Percentiles rank a stretch among this genome's conserved stretches.
Conservation (phyloP, 2,329 filamentous ascomycete genomes). For the Hymenoscyphus linearis region DNA sequence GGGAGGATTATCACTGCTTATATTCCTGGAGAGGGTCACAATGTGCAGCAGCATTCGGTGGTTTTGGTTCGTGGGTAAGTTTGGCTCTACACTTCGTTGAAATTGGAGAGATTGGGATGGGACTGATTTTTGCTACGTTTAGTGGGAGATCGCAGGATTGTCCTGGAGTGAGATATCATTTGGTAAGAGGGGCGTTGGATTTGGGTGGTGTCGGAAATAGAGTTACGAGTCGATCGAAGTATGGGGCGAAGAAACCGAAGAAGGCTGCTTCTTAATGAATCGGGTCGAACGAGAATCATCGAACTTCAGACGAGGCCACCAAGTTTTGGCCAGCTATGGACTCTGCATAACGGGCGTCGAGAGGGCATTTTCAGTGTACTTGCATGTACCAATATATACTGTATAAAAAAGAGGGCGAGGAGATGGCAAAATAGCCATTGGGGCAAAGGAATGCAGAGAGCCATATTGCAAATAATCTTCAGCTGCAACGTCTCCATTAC, state of each 20-base stretch:
- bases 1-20: conserved; percentile 87
- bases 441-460: not conserved
- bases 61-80: conserved; percentile 76
- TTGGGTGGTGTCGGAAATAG: conserved; percentile 87
- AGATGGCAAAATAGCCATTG: not conserved
- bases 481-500: too few species aligned
- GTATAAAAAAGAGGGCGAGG: conserved; percentile 1
- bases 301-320: not conserved
- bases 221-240: conserved; percentile 85
- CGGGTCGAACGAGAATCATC: not conserved
- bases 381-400: conserved; percentile 1
- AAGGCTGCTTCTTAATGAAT: conserved; percentile 42
- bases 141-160: conserved; percentile 86
- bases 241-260: conserved; percentile 98
- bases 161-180: conserved; percentile 93
- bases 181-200: conserved; percentile 88
- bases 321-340: not conserved
- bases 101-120: not conserved
- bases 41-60: conserved; percentile 97
- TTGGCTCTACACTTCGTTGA: not conserved
- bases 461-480: too few species aligned
- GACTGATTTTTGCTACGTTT: not conserved
- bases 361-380: not conserved
- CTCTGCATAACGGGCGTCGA: not conserved
- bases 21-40: conserved; percentile 96